These are phyloP conservation scores for Leccinum pellstonianum DNA, from an alignment of 768 basidiomycete species.

Conservation along the genomic window DNA sequence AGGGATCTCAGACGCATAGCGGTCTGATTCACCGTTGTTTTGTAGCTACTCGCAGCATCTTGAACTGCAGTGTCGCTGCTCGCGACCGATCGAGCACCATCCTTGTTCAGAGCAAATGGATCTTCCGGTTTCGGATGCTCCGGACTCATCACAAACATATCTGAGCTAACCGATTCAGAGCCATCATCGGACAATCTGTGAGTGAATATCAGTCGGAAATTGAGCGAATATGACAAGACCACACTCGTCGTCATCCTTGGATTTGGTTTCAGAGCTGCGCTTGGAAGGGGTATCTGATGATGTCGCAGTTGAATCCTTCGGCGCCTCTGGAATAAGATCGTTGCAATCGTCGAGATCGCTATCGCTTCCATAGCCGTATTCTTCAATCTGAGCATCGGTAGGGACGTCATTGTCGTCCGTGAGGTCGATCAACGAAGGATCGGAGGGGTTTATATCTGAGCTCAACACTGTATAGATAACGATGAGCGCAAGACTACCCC, in stretches of 20 bases:
- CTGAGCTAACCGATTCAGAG: conserved; percentile 16
- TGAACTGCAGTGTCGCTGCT: conserved; percentile 12
- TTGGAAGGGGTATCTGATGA: neutral
- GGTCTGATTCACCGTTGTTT: neutral
- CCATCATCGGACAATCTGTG: conserved; percentile 13
- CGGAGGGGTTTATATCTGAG: conserved; percentile 10
- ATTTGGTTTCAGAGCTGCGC: neutral
- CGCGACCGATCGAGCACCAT: neutral
- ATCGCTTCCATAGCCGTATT: conserved; percentile 35
- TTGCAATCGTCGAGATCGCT: conserved; percentile 36
- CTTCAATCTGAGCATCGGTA: conserved; percentile 8
- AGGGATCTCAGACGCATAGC: conserved; percentile 14
- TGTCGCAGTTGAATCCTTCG: neutral
- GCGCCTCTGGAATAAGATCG: neutral
- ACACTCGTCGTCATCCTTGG: conserved; percentile 14
- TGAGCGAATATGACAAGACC: neutral
- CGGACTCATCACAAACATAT: conserved; percentile 19
- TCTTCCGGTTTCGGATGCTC: conserved; percentile 8
- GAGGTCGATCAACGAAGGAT: conserved; percentile 17
- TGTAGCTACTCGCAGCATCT: neutral
- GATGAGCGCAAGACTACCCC: neutral
- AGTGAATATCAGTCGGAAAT: neutral
- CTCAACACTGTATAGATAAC: conserved; percentile 12
- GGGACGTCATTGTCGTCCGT: conserved; percentile 11
- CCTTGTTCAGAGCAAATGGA: neutral